Evolutionary conservation across 2,329 filamentous ascomycete genomes (phyloP).

Genomic region (Xylariaceae sp.): DNA sequence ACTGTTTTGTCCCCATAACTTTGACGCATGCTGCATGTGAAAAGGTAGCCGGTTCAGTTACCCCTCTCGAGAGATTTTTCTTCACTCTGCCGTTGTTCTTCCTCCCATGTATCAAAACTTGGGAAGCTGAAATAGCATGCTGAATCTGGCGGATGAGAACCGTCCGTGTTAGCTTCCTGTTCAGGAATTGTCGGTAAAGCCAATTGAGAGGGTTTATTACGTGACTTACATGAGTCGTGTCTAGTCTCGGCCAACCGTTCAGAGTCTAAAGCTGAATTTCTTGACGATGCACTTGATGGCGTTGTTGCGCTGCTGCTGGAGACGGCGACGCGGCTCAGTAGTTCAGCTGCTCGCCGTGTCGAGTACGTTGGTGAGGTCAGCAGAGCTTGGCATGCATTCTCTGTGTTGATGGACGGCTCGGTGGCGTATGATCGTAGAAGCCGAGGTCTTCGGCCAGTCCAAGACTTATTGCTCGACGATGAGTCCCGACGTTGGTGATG

Average conservation of each 20-base stretch:
- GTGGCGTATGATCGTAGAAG: constrained; percentile 51
- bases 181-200: no score
- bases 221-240: constrained; percentile 21
- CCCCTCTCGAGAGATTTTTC: constrained; percentile 31
- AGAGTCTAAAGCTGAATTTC: constrained; percentile 33
- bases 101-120: constrained; percentile 63
- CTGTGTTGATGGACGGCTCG: constrained; percentile 53
- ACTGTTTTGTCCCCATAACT: background rate
- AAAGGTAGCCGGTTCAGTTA: constrained; percentile 6
- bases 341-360: constrained; percentile 47
- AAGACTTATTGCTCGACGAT: constrained; percentile 33
- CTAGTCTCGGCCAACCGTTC: constrained; percentile 21
- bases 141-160: constrained; percentile 26
- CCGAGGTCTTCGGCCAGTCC: constrained; percentile 42
- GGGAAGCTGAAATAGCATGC: constrained; percentile 68
- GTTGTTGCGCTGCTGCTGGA: constrained; percentile 39
- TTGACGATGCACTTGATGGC: constrained; percentile 33
- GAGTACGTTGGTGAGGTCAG: constrained; percentile 40
- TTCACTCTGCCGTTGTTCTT: constrained; percentile 35
- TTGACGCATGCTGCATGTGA: background rate
- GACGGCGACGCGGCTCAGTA: constrained; percentile 49
- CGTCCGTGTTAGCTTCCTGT: constrained; percentile 12
- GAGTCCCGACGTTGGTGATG: constrained; percentile 36
- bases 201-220: constrained; percentile 10
- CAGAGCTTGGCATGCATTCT: constrained; percentile 47